Conservation (phyloP, 352 stramenopile species). For the Globisporangium middletonii region DNA sequence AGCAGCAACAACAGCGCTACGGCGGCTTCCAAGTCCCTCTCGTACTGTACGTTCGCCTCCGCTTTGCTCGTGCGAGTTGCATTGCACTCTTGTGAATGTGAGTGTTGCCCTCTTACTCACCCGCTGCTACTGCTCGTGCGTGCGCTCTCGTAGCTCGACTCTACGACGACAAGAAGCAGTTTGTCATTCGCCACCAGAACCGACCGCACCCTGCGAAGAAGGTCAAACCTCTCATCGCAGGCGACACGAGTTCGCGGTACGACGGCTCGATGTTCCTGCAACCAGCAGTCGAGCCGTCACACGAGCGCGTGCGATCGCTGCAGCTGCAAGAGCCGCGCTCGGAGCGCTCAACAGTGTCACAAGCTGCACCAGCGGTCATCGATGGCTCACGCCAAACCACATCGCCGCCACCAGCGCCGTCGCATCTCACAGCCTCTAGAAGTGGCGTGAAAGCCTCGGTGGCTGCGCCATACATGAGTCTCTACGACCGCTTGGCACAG, state of each 20-base stretch:
- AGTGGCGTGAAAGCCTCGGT: not conserved
- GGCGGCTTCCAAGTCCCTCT: slow-evolving; percentile 46
- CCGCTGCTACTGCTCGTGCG: not conserved
- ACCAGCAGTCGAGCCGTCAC: slow-evolving; percentile 27
- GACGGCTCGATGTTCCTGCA: slow-evolving; percentile 54
- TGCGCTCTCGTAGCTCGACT: slow-evolving; percentile 34
- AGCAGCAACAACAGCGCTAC: not conserved
- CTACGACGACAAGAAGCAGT: slow-evolving; percentile 81
- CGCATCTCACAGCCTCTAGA: not conserved
- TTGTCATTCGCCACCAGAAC: slow-evolving; percentile 50
- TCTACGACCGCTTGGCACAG: slow-evolving; percentile 59
- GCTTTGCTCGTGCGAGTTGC: not conserved
- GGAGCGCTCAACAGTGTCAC: not conserved
- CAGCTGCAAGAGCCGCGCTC: slow-evolving; percentile 10
- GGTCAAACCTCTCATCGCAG: slow-evolving; percentile 29
- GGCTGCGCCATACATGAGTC: slow-evolving; percentile 42
- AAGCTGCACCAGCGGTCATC: not conserved
- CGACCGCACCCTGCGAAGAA: slow-evolving; percentile 30
- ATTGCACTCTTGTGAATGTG: not conserved
- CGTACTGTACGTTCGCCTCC: slow-evolving; percentile 44
- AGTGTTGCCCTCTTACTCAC: not conserved
- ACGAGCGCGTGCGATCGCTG: slow-evolving; percentile 25
- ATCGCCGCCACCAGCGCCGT: not conserved
- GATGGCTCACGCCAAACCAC: not conserved
- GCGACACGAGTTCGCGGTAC: slow-evolving; percentile 36